Evolutionary conservation across 257 asterid species (phyloP).

Genomic region (Solanum virginianum): DNA sequence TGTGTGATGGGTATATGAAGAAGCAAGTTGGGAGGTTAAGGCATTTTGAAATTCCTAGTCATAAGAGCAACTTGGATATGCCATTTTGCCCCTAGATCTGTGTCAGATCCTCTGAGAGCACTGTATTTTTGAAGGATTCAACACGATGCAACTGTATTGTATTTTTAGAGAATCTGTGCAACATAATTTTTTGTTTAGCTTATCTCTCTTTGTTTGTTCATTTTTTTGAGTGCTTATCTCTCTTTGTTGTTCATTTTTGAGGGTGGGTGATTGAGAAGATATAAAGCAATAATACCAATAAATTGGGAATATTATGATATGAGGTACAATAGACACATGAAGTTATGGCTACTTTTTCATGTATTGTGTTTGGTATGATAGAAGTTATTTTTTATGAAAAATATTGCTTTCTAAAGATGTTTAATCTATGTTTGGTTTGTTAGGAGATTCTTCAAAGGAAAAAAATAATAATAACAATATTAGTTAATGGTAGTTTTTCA

Average conservation of each 20-base stretch:
- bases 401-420: not conserved
- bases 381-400: not conserved
- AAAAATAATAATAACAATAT: not conserved
- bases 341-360: not conserved
- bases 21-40: conserved; percentile 72
- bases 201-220: not conserved
- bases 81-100: conserved; percentile 40
- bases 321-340: not conserved
- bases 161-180: too few species aligned
- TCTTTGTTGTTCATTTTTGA: not conserved
- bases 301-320: not conserved
- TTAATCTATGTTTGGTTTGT: not conserved
- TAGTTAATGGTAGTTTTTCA: not conserved
- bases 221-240: not conserved
- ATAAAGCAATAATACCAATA: not conserved
- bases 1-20: conserved; percentile 73
- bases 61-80: conserved; percentile 31
- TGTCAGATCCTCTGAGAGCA: too few species aligned
- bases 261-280: not conserved
- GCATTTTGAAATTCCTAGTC: conserved; percentile 67
- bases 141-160: not conserved
- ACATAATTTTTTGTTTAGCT: not conserved
- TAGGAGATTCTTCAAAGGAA: not conserved
- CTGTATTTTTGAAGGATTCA: too few species aligned
- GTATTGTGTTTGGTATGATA: not conserved